Conservation (phyloP, 1,284 basidiomycete species). For the Ceratobasidium sp. region DNA sequence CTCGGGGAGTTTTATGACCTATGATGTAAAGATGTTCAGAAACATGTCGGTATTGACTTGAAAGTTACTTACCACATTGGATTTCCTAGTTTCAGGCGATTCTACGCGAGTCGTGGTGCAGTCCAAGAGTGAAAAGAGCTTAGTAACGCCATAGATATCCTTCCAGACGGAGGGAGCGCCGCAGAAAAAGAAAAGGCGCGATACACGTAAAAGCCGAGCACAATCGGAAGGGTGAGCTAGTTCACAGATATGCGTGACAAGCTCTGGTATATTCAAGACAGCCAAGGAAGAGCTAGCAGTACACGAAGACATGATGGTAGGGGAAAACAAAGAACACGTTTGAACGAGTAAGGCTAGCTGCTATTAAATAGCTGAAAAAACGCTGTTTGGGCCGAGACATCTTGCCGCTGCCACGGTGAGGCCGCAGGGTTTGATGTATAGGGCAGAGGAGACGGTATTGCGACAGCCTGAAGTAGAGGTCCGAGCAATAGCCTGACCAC, state of each 20-base stretch:
- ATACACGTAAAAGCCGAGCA: conserved; percentile 31
- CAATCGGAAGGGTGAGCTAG: conserved; percentile 16
- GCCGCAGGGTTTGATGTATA: conserved; percentile 15
- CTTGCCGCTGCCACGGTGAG: neutral
- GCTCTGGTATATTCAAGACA: conserved; percentile 34
- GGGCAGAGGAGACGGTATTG: conserved; percentile 3
- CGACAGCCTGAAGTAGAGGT: neutral
- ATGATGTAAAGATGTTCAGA: neutral
- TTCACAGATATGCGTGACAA: conserved; percentile 36
- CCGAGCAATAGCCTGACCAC: too few relatives aligned
- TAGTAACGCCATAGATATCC: conserved; percentile 35
- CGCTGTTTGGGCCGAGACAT: neutral
- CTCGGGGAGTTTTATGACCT: conserved; percentile 26
- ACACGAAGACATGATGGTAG: conserved; percentile 15
- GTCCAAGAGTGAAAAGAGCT: conserved; percentile 22
- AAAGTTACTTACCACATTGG: conserved; percentile 23
- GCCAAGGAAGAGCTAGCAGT: neutral
- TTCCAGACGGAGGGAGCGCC: conserved; percentile 34
- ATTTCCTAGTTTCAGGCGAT: conserved; percentile 6
- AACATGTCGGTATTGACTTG: neutral
- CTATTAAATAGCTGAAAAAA: conserved; percentile 4
- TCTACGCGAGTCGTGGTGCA: conserved; percentile 9
- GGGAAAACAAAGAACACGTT: conserved; percentile 1
- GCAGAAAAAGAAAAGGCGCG: conserved; percentile 26
- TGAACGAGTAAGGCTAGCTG: neutral